Evolutionary conservation across 208 protist species (phyloP), one percentile per base, ranked within the genome.

Genomic region (Balamuthia mandrillaris): DNA sequence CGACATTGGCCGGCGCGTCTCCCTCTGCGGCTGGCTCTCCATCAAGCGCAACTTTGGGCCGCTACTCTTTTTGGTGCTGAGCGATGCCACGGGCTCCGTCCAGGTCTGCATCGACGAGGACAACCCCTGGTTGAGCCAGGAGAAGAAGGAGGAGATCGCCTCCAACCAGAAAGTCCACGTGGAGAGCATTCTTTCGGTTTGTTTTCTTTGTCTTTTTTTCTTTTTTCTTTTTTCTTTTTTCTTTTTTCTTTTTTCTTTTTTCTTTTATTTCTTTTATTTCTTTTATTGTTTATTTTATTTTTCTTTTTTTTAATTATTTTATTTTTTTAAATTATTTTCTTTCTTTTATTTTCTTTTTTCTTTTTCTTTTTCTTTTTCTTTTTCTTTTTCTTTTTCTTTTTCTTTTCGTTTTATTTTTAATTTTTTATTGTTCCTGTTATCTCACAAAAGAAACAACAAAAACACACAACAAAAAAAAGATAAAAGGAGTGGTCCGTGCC

Each of bases 31-130:
- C 33, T 84, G 77, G 77, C 27, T 31, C 21, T 4, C 12, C 24
- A 56, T 10, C 1, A 1, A 42, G 3, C 41, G 74, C n/a, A 41
- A 66, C 21, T 66, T 81, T 68, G 49, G 52, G 2, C 45, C 45
- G 21, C 45, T 81, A 49, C 33, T 66, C 21, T 81, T 81, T 49
- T 24, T 81, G 31, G 74, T 81, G 33, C 24, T 81, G 49, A 60
- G 49, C 35, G 74, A 81, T 41, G 37, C 54, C 49, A 68, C 74
- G 21, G 74, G 74, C n/a, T 6, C 9, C 35, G 74, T 81, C 27
- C 74, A 81, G 47, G 49, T 81, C 27, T 37, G 42, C 21, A 29
- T 81, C n/a, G 74, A 81, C 56, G 74, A 81, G 74, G 33, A 39
- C 37, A 33, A 37, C 1, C n/a, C n/a, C n/a, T n/a, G n/a, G n/a